Evolutionary conservation across 257 asterid species (phyloP), one percentile per base, ranked within the genome.

Genomic region (Cruciata laevipes): DNA sequence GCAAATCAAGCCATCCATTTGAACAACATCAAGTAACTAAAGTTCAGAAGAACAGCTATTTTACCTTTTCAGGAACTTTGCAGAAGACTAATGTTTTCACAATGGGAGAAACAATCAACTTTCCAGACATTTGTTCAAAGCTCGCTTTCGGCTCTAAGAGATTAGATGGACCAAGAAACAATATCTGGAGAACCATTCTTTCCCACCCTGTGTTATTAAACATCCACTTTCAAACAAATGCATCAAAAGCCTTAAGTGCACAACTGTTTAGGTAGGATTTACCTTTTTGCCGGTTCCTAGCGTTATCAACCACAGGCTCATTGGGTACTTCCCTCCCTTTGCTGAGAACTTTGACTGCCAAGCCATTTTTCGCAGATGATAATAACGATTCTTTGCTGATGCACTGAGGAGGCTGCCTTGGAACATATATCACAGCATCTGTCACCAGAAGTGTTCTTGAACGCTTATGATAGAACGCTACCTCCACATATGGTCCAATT

Each of bases 401-500:
- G 66, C 96, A 90, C 33, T 78, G 87, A 2, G 97, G 97, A 30
- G 97, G 98, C 71, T 84, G 89, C 70, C 75, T 83, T 1, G 98
- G 94, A 58, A 93, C 96, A 69, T 74, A 93, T 77, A 90, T 93
- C 31, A 93, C 98, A 67, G 98, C 98, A 82, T 93, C 98, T 6
- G 98, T 93, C 59, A 88, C 96, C 21, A 93, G 85, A 52, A 88
- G 79, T 9, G 97, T 86, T 77, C 86, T 84, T 12, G 95, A 80
- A 12, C 85, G 87, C 75, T 85, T 90, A 67, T 93, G 96, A 83
- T 93, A 93, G 83, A 93, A 93, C 56, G 98, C 98, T 71, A 86
- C 98, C 85, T 93, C 98, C 69, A 93, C 98, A 71, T 93, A 93
- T 7, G 98, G 95, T 65, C 98, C 98, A 33, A 93, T 93, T 74